Conservation (phyloP, 1,139 yeast genomes). For the Pichia sp. region DNA sequence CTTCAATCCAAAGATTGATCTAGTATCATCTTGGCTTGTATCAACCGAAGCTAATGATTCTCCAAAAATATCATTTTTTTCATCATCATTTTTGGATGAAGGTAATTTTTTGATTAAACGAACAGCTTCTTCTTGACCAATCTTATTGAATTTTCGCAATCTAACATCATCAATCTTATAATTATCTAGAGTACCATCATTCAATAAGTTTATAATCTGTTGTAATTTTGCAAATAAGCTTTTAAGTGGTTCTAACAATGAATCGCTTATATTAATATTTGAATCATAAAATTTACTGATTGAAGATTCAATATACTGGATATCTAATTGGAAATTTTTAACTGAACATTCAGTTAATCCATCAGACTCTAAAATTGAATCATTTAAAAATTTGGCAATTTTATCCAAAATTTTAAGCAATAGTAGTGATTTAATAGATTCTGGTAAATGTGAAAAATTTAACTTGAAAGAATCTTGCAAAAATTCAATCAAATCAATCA, state of each 20-base stretch:
- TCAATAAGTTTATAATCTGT: slow-evolving; percentile 54
- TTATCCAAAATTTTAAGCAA: slow-evolving; percentile 84
- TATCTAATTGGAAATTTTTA: slow-evolving; percentile 56
- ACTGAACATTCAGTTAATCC: slow-evolving; percentile 44
- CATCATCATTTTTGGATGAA: neutral
- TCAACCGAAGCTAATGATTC: slow-evolving; percentile 10
- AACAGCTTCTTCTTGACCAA: slow-evolving; percentile 55
- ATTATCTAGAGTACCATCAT: slow-evolving; percentile 44
- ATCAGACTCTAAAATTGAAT: slow-evolving; percentile 49
- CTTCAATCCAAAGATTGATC: slow-evolving; percentile 25
- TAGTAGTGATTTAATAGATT: slow-evolving; percentile 68
- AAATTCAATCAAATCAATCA: slow-evolving; percentile 83
- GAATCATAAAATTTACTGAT: slow-evolving; percentile 25
- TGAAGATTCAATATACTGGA: slow-evolving; percentile 48
- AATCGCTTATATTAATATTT: slow-evolving; percentile 9
- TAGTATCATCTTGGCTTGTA: slow-evolving; percentile 17
- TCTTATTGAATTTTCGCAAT: slow-evolving; percentile 54
- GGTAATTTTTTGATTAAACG: slow-evolving; percentile 40
- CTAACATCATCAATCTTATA: slow-evolving; percentile 50
- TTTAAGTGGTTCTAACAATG: slow-evolving; percentile 34
- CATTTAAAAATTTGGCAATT: slow-evolving; percentile 65
- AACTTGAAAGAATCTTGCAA: slow-evolving; percentile 81
- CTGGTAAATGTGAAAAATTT: slow-evolving; percentile 79
- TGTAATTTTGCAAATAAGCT: slow-evolving; percentile 50
- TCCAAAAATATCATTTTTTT: neutral